Evolutionary conservation across 768 basidiomycete genomes (phyloP).

Genomic region (Pleurotus pulmonarius): DNA sequence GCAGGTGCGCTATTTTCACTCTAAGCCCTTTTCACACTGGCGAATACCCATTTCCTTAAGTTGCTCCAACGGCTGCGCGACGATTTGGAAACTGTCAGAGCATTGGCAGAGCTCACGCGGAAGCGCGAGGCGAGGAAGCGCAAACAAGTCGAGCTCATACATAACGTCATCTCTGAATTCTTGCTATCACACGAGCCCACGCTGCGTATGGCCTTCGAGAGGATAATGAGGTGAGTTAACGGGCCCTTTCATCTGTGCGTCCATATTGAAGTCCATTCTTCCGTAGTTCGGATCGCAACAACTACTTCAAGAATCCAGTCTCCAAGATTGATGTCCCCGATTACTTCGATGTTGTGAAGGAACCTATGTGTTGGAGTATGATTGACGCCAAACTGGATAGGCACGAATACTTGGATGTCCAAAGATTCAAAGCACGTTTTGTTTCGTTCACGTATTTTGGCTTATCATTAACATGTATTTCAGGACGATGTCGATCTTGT

Average conservation of each 20-base stretch:
- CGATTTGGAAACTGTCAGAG: slow-evolving; percentile 74
- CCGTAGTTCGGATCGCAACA: slow-evolving; percentile 66
- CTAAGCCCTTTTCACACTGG: not conserved
- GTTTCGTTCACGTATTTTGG: not conserved
- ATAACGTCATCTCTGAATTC: slow-evolving; percentile 55
- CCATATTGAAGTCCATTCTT: slow-evolving; percentile 6
- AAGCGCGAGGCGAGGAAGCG: slow-evolving; percentile 84
- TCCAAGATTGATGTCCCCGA: slow-evolving; percentile 78
- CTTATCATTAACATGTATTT: not conserved
- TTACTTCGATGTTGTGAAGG: slow-evolving; percentile 82
- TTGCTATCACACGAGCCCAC: slow-evolving; percentile 65
- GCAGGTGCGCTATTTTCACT: slow-evolving; percentile 47
- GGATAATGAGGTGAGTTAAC: slow-evolving; percentile 59
- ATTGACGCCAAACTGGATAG: slow-evolving; percentile 81
- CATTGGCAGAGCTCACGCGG: slow-evolving; percentile 60
- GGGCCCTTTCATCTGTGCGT: not conserved
- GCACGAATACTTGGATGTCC: slow-evolving; percentile 78
- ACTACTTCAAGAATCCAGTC: slow-evolving; percentile 82
- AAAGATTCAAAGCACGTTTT: slow-evolving; percentile 55
- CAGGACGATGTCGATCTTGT: slow-evolving; percentile 85
- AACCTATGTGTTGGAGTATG: slow-evolving; percentile 85
- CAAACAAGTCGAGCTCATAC: slow-evolving; percentile 60
- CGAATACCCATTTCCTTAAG: slow-evolving; percentile 26
- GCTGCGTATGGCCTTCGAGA: slow-evolving; percentile 64
- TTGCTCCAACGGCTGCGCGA: slow-evolving; percentile 60